A percentile compares a stretch with the other conserved stretches of the same genome.
These are phyloP conservation scores for Cladosporium sp. DNA, from an alignment of 2,329 filamentous ascomycete genomes.

Conservation along the genomic window DNA sequence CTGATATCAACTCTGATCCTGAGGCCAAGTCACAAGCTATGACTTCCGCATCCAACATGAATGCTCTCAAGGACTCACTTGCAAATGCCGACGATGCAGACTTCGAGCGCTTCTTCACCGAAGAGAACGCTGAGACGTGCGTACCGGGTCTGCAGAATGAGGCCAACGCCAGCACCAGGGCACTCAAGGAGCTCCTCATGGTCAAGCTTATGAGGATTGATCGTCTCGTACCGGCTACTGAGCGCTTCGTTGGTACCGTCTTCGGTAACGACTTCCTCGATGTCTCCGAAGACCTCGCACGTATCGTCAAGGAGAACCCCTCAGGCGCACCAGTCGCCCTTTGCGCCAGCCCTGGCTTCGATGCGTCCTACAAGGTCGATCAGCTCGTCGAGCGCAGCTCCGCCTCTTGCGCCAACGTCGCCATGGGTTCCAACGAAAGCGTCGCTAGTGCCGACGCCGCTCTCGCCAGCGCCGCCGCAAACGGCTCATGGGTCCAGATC, in stretches of 20 bases:
- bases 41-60: slow-evolving; percentile 62
- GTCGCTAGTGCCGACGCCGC: slow-evolving; percentile 91
- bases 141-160: slow-evolving; percentile 71
- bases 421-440: slow-evolving; percentile 97
- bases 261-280: slow-evolving; percentile 83
- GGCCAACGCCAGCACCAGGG: slow-evolving; percentile 57
- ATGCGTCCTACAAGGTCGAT: slow-evolving; percentile 98
- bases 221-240: slow-evolving; percentile 86
- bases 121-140: slow-evolving; percentile 80
- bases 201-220: slow-evolving; percentile 95
- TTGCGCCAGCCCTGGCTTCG: slow-evolving; percentile 92
- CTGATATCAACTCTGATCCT: slow-evolving; percentile 69
- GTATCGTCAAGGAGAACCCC: slow-evolving; percentile 78
- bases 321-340: slow-evolving; percentile 83
- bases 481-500: slow-evolving; percentile 92
- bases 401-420: slow-evolving; percentile 88
- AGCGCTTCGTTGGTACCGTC: slow-evolving; percentile 81
- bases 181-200: slow-evolving; percentile 77
- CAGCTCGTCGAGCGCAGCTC: slow-evolving; percentile 80
- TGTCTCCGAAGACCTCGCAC: slow-evolving; percentile 76
- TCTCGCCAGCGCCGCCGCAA: slow-evolving; percentile 84
- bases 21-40: slow-evolving; percentile 66
- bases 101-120: slow-evolving; percentile 79
- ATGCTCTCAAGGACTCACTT: slow-evolving; percentile 68
- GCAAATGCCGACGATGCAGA: slow-evolving; percentile 56